phyloP scores from a whole-genome alignment of 2,329 filamentous ascomycete genomes.

The Trichophaea hybrida region DNA sequence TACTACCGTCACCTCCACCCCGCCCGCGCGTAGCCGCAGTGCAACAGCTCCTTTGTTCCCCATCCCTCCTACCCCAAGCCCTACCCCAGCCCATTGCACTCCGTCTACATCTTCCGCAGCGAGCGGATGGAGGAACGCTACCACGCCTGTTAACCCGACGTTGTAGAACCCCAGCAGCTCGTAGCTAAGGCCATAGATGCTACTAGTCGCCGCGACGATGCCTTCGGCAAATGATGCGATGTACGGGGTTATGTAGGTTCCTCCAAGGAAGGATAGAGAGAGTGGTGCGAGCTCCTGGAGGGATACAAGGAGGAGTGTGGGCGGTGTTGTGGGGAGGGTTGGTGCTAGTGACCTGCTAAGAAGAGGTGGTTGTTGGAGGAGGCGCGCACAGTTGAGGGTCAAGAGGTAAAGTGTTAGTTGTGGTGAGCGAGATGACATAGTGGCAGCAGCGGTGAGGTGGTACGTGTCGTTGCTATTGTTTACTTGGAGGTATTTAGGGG shows the following conservation, averaged over 20 bases:
- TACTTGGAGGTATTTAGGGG: not conserved
- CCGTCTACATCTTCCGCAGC: constrained; percentile 27
- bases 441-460: constrained; percentile 18
- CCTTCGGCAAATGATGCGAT: constrained; percentile 56
- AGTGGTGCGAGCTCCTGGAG: constrained; percentile 86
- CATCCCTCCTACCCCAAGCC: constrained; percentile 75
- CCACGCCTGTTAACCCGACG: constrained; percentile 76
- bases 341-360: constrained; percentile 59
- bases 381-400: constrained; percentile 79
- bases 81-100: constrained; percentile 66
- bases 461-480: not conserved
- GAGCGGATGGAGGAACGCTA: constrained; percentile 49
- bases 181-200: constrained; percentile 39
- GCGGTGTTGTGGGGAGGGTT: constrained; percentile 40
- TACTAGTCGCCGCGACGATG: constrained; percentile 46
- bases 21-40: constrained; percentile 51
- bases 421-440: constrained; percentile 34
- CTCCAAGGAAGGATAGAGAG: constrained; percentile 69
- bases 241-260: constrained; percentile 63
- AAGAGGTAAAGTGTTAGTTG: constrained; percentile 57
- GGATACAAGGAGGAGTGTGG: constrained; percentile 49
- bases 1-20: constrained; percentile 59
- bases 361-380: constrained; percentile 50
- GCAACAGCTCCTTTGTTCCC: constrained; percentile 92
- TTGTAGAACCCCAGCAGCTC: constrained; percentile 56